Conservation (phyloP, 768 basidiomycete genomes). For the Hortiboletus flavorubellus region DNA sequence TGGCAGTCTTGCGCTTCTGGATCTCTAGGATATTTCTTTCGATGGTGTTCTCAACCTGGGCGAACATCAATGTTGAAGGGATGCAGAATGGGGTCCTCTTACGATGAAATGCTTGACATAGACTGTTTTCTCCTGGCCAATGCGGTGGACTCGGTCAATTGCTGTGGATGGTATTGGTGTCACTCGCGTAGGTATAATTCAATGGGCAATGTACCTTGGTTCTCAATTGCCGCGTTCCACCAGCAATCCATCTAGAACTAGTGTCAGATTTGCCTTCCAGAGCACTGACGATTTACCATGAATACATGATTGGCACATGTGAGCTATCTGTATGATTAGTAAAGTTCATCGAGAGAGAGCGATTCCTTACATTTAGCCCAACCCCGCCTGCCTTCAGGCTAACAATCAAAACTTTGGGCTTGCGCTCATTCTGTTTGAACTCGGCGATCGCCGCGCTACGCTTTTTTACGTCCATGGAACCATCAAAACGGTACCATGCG, state of each 20-base stretch:
- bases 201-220: slow-evolving; percentile 54
- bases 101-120: slow-evolving; percentile 86
- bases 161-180: slow-evolving; percentile 41
- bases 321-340: slow-evolving; percentile 39
- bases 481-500: slow-evolving; percentile 81
- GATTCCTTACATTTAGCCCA: slow-evolving; percentile 67
- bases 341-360: background rate
- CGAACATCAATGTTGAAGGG: background rate
- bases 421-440: slow-evolving; percentile 67
- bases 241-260: slow-evolving; percentile 79
- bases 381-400: slow-evolving; percentile 92
- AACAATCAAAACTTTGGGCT: slow-evolving; percentile 72
- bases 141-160: slow-evolving; percentile 81
- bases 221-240: slow-evolving; percentile 86
- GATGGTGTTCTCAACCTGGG: slow-evolving; percentile 67
- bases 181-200: background rate
- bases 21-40: slow-evolving; percentile 78
- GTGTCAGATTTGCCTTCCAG: background rate
- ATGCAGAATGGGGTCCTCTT: slow-evolving; percentile 20
- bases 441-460: slow-evolving; percentile 69
- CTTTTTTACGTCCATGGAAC: slow-evolving; percentile 86
- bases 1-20: slow-evolving; percentile 83
- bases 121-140: slow-evolving; percentile 80
- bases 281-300: slow-evolving; percentile 51
- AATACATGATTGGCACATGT: slow-evolving; percentile 84